A percentile compares a stretch with the other conserved stretches of the same genome.
Conservation (phyloP, 768 basidiomycete species). For the Suillus sp. region DNA sequence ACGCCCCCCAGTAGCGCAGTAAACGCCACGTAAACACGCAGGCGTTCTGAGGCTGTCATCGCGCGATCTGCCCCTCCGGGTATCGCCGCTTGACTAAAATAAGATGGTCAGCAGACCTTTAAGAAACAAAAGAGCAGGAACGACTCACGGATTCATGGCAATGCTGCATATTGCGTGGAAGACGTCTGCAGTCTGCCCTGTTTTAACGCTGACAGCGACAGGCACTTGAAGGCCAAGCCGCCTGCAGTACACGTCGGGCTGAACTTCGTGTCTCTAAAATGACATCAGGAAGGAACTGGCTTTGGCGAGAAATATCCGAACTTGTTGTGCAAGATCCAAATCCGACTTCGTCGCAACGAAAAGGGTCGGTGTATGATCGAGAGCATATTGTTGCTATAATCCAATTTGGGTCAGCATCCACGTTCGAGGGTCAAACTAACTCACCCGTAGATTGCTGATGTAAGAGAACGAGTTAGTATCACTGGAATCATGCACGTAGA, state of each 20-base stretch:
- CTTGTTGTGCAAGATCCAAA: conserved; percentile 94
- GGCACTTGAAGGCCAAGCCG: conserved; percentile 89
- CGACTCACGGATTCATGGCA: conserved; percentile 83
- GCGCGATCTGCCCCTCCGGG: conserved; percentile 86
- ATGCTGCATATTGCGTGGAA: conserved; percentile 84
- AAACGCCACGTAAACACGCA: conserved; percentile 72
- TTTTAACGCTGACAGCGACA: conserved; percentile 89
- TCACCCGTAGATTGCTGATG: conserved; percentile 91
- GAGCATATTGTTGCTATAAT: conserved; percentile 90
- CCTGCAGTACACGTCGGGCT: conserved; percentile 96
- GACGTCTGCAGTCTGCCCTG: conserved; percentile 81
- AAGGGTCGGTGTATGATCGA: conserved; percentile 92
- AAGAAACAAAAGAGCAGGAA: conserved; percentile 12
- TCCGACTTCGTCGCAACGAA: conserved; percentile 99
- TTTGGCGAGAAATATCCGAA: conserved; percentile 33
- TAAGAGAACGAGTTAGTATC: conserved; percentile 99
- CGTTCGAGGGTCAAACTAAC: conserved; percentile 26
- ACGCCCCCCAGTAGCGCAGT: conserved; percentile 75
- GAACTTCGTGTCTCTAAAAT: conserved; percentile 89
- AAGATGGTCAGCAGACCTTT: conserved; percentile 17
- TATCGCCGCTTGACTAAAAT: conserved; percentile 59
- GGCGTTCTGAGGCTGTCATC: conserved; percentile 63
- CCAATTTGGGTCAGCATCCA: conserved; percentile 22
- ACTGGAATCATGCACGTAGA: conserved; percentile 96
- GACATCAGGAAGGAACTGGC: conserved; percentile 10